Conservation (phyloP, 352 stramenopile genomes). For the Lagenidium giganteum region DNA sequence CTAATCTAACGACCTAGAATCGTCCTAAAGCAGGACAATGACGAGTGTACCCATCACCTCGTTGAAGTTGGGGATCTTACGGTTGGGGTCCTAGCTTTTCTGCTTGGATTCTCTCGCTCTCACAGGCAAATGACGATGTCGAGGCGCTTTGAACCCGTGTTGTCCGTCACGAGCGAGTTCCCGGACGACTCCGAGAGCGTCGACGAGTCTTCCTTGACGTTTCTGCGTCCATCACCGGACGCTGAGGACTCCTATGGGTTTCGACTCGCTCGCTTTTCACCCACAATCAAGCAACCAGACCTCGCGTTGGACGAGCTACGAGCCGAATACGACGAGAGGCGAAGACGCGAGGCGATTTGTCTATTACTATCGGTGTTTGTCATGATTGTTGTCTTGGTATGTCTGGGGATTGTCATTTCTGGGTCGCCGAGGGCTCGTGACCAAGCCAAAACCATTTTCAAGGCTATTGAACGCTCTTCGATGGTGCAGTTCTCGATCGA, state of each 20-base stretch:
- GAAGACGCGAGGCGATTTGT: slow-evolving; percentile 5
- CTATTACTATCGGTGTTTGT: slow-evolving; percentile 6
- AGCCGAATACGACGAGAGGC: not conserved
- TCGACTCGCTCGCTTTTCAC: no score
- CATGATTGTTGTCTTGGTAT: slow-evolving; percentile 1
- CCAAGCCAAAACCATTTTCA: slow-evolving; percentile 6
- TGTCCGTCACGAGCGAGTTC: no score
- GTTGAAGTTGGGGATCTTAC: slow-evolving; percentile 5
- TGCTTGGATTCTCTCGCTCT: not conserved
- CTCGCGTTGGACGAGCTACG: not conserved
- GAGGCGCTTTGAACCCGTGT: no score
- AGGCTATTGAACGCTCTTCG: slow-evolving; percentile 1
- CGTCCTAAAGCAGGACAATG: no score
- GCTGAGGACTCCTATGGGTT: no score
- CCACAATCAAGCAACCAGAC: slow-evolving; percentile 6
- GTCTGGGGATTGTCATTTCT: slow-evolving; percentile 5
- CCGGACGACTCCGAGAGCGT: no score
- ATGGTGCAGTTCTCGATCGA: slow-evolving; percentile 17
- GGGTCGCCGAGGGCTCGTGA: not conserved
- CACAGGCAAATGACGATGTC: not conserved
- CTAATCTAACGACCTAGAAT: no score
- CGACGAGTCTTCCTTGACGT: no score
- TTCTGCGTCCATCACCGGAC: no score
- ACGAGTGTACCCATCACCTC: slow-evolving; percentile 12
- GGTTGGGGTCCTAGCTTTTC: not conserved